Evolutionary conservation across 768 basidiomycete species (phyloP).

Genomic region (Cystofilobasidium macerans): DNA sequence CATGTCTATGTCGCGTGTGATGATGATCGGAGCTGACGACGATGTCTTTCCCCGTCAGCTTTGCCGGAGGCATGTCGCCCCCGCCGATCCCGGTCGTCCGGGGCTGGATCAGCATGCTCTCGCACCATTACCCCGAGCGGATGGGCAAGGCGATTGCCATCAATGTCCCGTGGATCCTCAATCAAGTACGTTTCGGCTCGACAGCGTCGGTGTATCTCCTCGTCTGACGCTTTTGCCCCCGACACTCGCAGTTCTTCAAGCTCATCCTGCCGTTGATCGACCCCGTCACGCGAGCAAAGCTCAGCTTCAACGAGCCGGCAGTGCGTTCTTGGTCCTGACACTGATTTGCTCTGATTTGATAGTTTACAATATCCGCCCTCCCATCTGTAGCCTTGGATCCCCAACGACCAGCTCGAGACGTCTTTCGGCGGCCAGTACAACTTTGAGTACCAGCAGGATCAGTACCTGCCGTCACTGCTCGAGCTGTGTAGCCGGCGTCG

Average conservation of each 20-base stretch:
- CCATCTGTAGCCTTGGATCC: constrained; percentile 13
- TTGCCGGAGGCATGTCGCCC: constrained; percentile 21
- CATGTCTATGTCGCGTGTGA: not conserved
- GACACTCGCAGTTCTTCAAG: constrained; percentile 26
- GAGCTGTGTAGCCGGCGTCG: not conserved
- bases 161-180: constrained; percentile 24
- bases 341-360: not conserved
- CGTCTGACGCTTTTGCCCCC: no score
- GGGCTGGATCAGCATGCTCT: constrained; percentile 22
- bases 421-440: constrained; percentile 17
- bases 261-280: constrained; percentile 25
- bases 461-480: constrained; percentile 2
- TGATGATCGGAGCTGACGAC: not conserved
- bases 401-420: constrained; percentile 17
- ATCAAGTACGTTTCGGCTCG: no score
- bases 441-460: constrained; percentile 13
- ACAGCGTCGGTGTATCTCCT: no score
- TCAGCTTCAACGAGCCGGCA: constrained; percentile 24
- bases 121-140: constrained; percentile 24
- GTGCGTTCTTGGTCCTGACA: not conserved
- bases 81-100: constrained; percentile 17
- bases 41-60: constrained; percentile 7
- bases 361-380: not conserved
- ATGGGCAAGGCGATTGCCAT: constrained; percentile 25
- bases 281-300: constrained; percentile 23